Base-by-base conservation (phyloP, 352 stramenopile genomes). In the Pythium utonaiense region DNA sequence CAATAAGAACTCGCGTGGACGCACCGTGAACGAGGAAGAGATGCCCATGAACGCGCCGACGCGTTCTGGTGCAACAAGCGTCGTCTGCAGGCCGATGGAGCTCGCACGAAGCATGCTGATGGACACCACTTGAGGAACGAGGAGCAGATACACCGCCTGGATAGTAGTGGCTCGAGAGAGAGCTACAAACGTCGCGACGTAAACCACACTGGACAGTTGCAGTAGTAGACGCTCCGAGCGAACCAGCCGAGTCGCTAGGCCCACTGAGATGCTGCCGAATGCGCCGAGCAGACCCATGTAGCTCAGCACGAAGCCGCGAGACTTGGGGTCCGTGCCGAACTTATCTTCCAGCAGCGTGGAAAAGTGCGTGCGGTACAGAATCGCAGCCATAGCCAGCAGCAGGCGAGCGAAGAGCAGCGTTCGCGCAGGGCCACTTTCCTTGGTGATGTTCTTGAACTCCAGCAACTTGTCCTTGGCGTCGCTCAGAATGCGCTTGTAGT, bases 291-390 rank as follows among this genome's bases (percentile, higher is more conserved):
- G 31, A 3, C 83, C 83, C 78, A 91, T 91, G 72, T 93, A 93
- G 60, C 83, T 91, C 31, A 93, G 69, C 55, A 93, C 48, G 42
- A 89, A 91, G 16, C 83, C 83, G 21, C 83, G 64, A 21, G 71
- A 63, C 34, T 75, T 79, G 19, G 83, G 75, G 58, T 88, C 78
- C 60, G 82, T 78, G 16, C 67, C 71, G 30, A 89, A 91, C 64
- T 93, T 93, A 58, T 90, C 83, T 69, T 93, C 81, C 3, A 93
- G 66, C 40, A 93, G 58, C 44, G 80, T 73, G 9, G 80, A 86
- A 31, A 93, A 93, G 48, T 93, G 83, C 12, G 81, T 89, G 36
- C 83, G 81, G 33, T 90, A 90, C 25, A 93, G 54, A 60, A 93
- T 87, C 33, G 78, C 78, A 9, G 81, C 79, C 72, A 88, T 89